Conservation (phyloP, 139 green algal species). For the Pycnococcus provasolii region DNA sequence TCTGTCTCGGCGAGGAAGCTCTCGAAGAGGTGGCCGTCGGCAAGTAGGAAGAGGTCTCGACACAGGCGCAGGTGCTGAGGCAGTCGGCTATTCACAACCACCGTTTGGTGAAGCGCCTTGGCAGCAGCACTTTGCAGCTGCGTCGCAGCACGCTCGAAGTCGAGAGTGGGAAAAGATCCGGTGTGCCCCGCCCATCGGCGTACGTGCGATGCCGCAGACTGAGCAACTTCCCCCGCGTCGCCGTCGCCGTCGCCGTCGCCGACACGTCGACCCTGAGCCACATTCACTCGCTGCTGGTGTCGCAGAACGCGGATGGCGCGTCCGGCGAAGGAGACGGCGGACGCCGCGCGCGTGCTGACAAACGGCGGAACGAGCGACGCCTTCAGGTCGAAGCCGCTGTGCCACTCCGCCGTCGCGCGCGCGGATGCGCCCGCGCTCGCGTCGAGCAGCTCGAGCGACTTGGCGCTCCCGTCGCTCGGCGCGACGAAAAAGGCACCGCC, state of each 20-base stretch:
- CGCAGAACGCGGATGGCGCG: conserved; percentile 64
- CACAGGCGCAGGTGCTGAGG: too few species aligned
- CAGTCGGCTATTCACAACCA: too few species aligned
- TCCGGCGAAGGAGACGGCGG: conserved; percentile 63
- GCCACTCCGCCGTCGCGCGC: conserved; percentile 38
- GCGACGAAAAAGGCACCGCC: conserved; percentile 81
- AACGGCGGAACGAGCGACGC: conserved; percentile 42
- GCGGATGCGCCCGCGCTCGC: background rate
- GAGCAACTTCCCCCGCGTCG: conserved; percentile 35
- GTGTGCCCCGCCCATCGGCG: too few species aligned
- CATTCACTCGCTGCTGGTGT: conserved; percentile 33
- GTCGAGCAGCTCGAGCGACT: background rate
- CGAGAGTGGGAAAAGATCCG: too few species aligned
- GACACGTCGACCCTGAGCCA: conserved; percentile 2
- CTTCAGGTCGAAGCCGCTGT: conserved; percentile 44
- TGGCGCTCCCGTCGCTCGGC: background rate
- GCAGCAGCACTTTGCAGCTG: too few species aligned
- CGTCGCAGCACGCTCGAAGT: too few species aligned
- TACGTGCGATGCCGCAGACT: too few species aligned
- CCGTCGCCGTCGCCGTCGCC: conserved; percentile 11
- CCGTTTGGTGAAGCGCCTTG: too few species aligned
- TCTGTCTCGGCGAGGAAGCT: too few species aligned
- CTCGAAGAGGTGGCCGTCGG: too few species aligned
- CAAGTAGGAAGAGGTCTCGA: too few species aligned
- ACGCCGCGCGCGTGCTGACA: conserved; percentile 39